Conservation (phyloP, 2,329 filamentous ascomycete species). For the Colletotrichum sp. region DNA sequence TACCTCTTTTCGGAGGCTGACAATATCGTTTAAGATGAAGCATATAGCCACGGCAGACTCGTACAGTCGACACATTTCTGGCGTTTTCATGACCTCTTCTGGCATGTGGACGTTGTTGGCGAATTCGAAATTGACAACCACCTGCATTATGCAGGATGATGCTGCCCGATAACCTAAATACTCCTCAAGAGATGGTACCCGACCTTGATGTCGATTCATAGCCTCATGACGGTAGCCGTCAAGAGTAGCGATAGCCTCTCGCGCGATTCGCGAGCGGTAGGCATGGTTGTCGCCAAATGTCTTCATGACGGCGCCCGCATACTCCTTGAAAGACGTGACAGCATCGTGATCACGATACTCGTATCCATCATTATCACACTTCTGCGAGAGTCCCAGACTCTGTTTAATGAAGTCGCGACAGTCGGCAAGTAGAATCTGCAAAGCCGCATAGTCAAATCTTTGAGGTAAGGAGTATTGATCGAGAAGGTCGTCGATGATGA, state of each 20-base stretch:
- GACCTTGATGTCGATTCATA: background rate
- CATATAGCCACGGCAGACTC: background rate
- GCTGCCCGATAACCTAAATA: slow-evolving; percentile 1
- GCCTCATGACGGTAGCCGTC: slow-evolving; percentile 4
- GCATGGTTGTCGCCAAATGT: background rate
- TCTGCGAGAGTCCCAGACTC: background rate
- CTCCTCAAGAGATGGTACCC: background rate
- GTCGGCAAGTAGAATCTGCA: slow-evolving; percentile 2
- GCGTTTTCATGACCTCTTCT: background rate
- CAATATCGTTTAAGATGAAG: slow-evolving; percentile 4
- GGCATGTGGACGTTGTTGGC: background rate
- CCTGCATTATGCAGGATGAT: slow-evolving; percentile 6
- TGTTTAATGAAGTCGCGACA: slow-evolving; percentile 5
- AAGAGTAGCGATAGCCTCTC: background rate
- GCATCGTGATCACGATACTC: slow-evolving; percentile 1
- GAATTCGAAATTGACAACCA: slow-evolving; percentile 5
- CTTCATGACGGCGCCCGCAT: background rate
- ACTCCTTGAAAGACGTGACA: background rate
- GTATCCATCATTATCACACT: background rate
- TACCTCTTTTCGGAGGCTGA: slow-evolving; percentile 7
- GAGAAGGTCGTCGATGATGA: slow-evolving; percentile 7
- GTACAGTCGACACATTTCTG: background rate
- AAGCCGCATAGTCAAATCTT: background rate
- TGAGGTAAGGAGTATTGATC: slow-evolving; percentile 7
- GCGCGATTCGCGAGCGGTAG: background rate